Base-by-base conservation (phyloP, 192 early-diverging fungal species). In the Backusella parvicylindrica region DNA sequence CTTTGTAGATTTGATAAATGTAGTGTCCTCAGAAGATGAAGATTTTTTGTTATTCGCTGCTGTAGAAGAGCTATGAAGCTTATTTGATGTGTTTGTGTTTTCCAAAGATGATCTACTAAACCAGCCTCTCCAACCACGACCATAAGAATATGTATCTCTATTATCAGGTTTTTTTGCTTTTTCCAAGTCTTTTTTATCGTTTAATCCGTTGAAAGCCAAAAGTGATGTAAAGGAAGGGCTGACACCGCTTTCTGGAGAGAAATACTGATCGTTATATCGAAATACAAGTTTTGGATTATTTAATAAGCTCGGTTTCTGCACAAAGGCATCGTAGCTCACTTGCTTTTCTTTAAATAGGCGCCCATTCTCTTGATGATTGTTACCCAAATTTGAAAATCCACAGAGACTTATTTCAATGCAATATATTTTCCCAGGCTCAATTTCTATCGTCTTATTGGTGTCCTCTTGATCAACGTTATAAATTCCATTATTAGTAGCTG, bases 211-310 rank as follows among this genome's bases (percentile, higher is more conserved):
- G 79, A 87, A 93, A 1, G 88, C 84, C 6, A 89, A 74, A 9
- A 87, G 77, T 9, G 90, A 83, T 2, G 84, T 76, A 26, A 96
- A 74, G 32, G 91, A 79, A 23, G 93, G 92, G 12, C 82, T 86
- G n/a, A 90, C 88, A 12, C 84, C 50, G 75, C 16, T 75, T 56
- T 89, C 91, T 89, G 66, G 49, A 13, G 85, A 82, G 67, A 88
- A 90, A 75, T 93, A 95, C 12, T 84, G 79, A 32, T 85, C 83
- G 47, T 90, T 77, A 64, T 91, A 85, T 32, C 84, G 83, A 38
- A 89, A 74, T 11, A 91, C 82, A 0, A 92, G 79, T 21, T 75
- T 68, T 30, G 87, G 78, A 68, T 92, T 85, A 66, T 72, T 81
- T 2, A 93, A 50, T 32, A 92, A 4, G 15, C 82, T 84, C 4